Evolutionary conservation across 2,329 filamentous ascomycete genomes (phyloP), one percentile per base, ranked within the genome.

Genomic region (Akanthomyces muscarius): DNA sequence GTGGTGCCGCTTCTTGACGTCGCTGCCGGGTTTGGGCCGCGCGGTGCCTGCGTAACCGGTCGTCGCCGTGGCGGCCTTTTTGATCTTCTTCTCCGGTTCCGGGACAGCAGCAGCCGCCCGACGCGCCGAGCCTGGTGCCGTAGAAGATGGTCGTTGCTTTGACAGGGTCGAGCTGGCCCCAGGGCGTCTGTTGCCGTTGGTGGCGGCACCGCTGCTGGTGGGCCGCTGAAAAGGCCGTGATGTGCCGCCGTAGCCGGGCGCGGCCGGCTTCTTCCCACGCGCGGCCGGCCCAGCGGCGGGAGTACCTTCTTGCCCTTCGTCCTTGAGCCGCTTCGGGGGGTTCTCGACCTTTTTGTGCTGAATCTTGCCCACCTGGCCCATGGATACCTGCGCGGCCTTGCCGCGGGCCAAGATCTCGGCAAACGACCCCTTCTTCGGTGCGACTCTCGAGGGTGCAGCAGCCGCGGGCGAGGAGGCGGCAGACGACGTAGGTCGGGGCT

Each of bases 351-450:
- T 81, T 72, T 91, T 91, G 74, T 92, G 89, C 71, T 91, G 89
- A 67, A 92, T 90, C 68, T 86, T 86, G 62, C 88, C 89, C 28
- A 89, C 81, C 68, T 83, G 83, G n/a, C 79, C 83, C 77, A 85
- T 83, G 47, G 77, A 79, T 45, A 78, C 80, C 69, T 90, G 85
- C 14, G 85, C 87, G 65, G 85, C 85, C 70, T 89, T 86, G 38
- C 86, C 90, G 67, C 88, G 83, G 62, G 88, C 88, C 76, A 93
- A 81, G 64, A 92, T 89, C 69, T 92, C 89, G 44, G 87, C 85
- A 72, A 86, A 93, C 0, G 88, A 90, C 2, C 89, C 87, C 70
- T 89, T 90, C 74, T 91, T 91, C 1, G 86, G 87, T 1, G 77
- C 73, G 63, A 76, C 77, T 5, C 77, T 71, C 1, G 73, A 69